A percentile compares a stretch with the other conserved stretches of the same genome.
phyloP scores from a whole-genome alignment of 1,139 yeast species.

The Pneumocystis jirovecii region DNA sequence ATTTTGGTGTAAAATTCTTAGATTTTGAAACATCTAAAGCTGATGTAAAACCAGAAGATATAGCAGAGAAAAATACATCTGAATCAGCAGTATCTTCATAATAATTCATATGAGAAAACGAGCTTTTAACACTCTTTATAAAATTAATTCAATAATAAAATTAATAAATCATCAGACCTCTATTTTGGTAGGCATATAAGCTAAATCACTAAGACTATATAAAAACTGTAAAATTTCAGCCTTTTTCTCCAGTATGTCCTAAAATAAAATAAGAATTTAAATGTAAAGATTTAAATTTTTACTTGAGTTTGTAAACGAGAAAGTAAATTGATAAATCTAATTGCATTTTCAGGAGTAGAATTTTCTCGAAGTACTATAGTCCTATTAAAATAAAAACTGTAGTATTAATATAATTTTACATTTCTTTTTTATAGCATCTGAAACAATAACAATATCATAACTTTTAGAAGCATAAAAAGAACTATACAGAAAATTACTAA shows the following conservation, averaged over 20 bases:
- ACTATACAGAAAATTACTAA: not conserved
- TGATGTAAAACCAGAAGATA: not conserved
- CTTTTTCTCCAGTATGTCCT: not conserved
- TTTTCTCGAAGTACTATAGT: not conserved
- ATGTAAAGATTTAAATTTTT: not conserved
- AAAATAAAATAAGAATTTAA: not conserved
- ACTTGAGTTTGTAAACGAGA: conserved; percentile 1
- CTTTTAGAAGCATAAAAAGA: not conserved
- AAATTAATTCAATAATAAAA: not conserved
- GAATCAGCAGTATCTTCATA: not conserved
- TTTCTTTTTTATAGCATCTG: not conserved
- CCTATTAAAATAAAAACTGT: not conserved
- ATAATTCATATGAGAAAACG: not conserved
- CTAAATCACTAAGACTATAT: not conserved
- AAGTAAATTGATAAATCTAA: not conserved
- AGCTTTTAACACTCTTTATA: not conserved
- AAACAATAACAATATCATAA: not conserved
- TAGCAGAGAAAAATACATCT: not conserved
- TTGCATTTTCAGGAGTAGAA: not conserved
- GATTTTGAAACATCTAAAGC: not conserved
- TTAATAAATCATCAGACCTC: not conserved
- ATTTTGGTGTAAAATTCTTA: not conserved
- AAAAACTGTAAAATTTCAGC: not conserved
- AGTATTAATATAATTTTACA: not conserved
- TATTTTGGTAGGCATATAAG: not conserved